Conservation (phyloP, 1,284 basidiomycete species). For the Austropuccinia psidii region DNA sequence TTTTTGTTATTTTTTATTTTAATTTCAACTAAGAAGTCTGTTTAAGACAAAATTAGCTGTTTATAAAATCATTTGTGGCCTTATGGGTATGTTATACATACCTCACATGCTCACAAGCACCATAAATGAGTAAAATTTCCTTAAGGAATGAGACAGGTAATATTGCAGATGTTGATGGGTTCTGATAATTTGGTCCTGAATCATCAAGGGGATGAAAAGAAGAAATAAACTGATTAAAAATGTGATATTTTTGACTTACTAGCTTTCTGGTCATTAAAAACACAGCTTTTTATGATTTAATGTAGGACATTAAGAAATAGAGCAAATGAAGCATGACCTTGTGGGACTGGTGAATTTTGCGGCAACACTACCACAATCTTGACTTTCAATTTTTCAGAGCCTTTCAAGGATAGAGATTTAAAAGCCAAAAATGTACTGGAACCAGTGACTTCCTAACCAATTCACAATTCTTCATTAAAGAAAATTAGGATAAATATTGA, state of each 20-base stretch:
- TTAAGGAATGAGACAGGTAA: constrained; percentile 60
- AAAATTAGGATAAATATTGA: background rate
- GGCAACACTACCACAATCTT: constrained; percentile 56
- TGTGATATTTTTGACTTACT: constrained; percentile 81
- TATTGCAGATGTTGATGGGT: constrained; percentile 32
- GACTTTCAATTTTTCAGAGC: constrained; percentile 63
- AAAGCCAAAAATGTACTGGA: constrained; percentile 97
- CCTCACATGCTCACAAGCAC: constrained; percentile 64
- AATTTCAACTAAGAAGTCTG: too few species aligned
- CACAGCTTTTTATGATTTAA: background rate
- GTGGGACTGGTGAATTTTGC: constrained; percentile 90
- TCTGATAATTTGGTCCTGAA: constrained; percentile 41
- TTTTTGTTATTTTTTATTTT: too few species aligned
- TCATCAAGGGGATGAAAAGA: constrained; percentile 50
- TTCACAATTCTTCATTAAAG: background rate
- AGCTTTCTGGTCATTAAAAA: constrained; percentile 62
- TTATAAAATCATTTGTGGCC: too few species aligned
- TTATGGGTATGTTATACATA: too few species aligned
- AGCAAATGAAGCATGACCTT: constrained; percentile 53
- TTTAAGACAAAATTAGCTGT: too few species aligned
- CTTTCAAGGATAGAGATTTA: constrained; percentile 81
- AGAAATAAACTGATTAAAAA: constrained; percentile 69
- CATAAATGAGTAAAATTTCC: constrained; percentile 65
- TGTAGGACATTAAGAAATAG: background rate
- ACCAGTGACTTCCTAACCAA: constrained; percentile 73